Evolutionary conservation across 2,329 filamentous ascomycete species (phyloP).

Genomic region (Alternaria consortialis): DNA sequence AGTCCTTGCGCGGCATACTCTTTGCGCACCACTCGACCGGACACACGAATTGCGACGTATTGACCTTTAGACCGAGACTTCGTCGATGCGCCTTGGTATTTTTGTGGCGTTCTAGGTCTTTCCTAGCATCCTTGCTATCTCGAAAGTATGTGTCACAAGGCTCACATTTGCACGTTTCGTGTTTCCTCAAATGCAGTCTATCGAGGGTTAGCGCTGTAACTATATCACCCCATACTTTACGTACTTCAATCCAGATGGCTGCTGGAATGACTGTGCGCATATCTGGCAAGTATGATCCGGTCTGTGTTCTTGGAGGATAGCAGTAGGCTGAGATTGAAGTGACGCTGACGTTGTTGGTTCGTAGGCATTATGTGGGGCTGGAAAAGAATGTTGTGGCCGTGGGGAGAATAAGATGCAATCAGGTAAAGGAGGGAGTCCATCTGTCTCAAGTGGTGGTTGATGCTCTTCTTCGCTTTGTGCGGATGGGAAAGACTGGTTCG

Average conservation of each 20-base stretch:
- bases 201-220: background rate
- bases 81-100: constrained; percentile 1
- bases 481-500: constrained; percentile 4
- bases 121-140: constrained; percentile 7
- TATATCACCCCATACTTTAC: background rate
- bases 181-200: constrained; percentile 6
- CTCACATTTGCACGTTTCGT: constrained; percentile 7
- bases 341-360: background rate
- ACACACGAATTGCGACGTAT: background rate
- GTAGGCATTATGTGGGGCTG: background rate
- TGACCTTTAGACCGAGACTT: background rate
- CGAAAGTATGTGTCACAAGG: constrained; percentile 1
- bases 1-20: constrained; percentile 51
- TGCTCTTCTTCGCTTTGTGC: constrained; percentile 7
- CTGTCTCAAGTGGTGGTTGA: constrained; percentile 7
- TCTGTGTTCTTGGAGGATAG: background rate
- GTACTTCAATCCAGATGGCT: constrained; percentile 3
- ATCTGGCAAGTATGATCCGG: background rate
- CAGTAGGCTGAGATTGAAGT: constrained; percentile 1
- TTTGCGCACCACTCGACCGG: constrained; percentile 8
- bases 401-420: constrained; percentile 8
- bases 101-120: constrained; percentile 7
- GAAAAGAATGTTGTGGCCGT: constrained; percentile 15
- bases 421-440: constrained; percentile 13
- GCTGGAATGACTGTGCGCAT: background rate